A percentile compares a stretch with the other conserved stretches of the same genome.
These are phyloP conservation scores for Flaveria bidentis DNA, from an alignment of 129 eudicot species.

Conservation along the genomic window DNA sequence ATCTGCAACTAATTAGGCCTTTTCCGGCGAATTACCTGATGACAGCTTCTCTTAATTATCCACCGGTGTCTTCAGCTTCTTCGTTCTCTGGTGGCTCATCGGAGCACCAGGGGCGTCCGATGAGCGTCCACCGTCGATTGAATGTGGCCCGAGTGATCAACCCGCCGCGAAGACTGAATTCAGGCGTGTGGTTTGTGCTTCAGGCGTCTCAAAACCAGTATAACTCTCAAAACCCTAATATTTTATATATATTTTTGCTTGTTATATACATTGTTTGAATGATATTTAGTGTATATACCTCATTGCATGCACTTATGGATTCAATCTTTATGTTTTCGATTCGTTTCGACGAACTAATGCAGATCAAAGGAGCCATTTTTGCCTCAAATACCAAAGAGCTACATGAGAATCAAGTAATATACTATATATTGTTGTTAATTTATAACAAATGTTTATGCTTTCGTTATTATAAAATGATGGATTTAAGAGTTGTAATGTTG, in stretches of 20 bases:
- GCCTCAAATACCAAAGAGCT: constrained; percentile 90
- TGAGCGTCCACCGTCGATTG: constrained; percentile 35
- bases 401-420: constrained; percentile 72
- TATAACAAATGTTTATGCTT: neutral
- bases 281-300: neutral
- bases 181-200: constrained; percentile 76
- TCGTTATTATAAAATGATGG: neutral
- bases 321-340: neutral
- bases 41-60: constrained; percentile 21
- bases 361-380: constrained; percentile 77
- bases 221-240: constrained; percentile 31
- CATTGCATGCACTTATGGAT: constrained; percentile 17
- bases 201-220: constrained; percentile 76
- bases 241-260: neutral
- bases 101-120: constrained; percentile 19
- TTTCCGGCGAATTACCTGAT: constrained; percentile 21
- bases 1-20: constrained; percentile 44
- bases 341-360: constrained; percentile 31
- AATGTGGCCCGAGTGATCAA: constrained; percentile 49
- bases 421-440: neutral
- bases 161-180: constrained; percentile 74
- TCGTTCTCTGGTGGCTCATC: constrained; percentile 36
- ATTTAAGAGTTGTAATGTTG: neutral
- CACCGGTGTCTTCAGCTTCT: constrained; percentile 24
- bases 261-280: neutral